phyloP scores from a whole-genome alignment of 306 rosid species.

The Trifolium dubium region DNA sequence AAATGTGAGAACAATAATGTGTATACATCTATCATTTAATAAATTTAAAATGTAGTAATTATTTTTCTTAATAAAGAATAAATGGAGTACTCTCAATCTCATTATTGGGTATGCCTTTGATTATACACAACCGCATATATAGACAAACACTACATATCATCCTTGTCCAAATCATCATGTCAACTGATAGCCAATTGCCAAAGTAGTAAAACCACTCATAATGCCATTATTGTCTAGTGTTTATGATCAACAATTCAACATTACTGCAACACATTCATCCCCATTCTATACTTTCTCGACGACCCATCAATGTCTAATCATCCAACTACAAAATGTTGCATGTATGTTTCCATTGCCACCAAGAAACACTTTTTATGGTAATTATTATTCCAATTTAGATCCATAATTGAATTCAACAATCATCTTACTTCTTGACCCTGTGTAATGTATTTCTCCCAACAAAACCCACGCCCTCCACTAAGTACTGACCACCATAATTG shows the following conservation, averaged over 20 bases:
- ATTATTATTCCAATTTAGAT: conserved; percentile 3
- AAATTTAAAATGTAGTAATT: too few species aligned
- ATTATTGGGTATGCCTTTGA: too few species aligned
- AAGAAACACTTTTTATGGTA: not conserved
- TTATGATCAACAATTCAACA: not conserved
- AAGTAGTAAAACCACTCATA: not conserved
- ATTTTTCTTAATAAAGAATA: too few species aligned
- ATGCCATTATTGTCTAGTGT: not conserved
- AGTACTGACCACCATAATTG: not conserved
- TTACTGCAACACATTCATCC: not conserved
- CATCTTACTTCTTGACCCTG: conserved; percentile 7
- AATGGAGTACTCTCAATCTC: too few species aligned
- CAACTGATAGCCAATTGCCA: not conserved
- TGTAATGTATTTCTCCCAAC: conserved; percentile 1
- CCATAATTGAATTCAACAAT: conserved; percentile 12
- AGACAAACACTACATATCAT: too few species aligned
- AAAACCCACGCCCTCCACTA: conserved; percentile 5
- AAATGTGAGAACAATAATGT: too few species aligned
- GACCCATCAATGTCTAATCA: conserved; percentile 29
- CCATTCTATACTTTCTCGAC: not conserved
- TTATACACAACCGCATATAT: too few species aligned
- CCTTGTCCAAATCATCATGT: too few species aligned
- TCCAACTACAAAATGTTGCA: not conserved
- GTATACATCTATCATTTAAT: too few species aligned
- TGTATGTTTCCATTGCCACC: conserved; percentile 16